Base-by-base conservation (phyloP, 805 yeast genomes). In the Candida piceae region DNA sequence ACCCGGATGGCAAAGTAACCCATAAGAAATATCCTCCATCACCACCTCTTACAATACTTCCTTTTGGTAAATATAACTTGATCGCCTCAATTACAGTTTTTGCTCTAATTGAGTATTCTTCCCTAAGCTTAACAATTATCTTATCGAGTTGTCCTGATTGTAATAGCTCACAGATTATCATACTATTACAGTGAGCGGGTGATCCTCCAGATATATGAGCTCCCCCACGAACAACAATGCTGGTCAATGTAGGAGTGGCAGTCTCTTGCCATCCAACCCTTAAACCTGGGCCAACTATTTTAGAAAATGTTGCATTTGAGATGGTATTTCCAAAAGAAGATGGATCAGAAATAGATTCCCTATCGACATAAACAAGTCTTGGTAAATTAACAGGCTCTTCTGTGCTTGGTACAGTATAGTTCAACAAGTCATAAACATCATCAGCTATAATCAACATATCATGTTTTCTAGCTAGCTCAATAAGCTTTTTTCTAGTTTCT, bases 21-120 rank as follows among this genome's bases (percentile, higher is more conserved):
- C 95, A 86, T 10, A 78, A 49, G 50, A 86, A 86, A 58, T 84
- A 86, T 0, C 96, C 96, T n/a, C 96, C 96, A n/a, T 72, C 63
- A 18, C 87, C 86, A 3, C 86, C 85, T 13, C 53, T 58, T 3
- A 74, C 62, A 13, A 39, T 53, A 1, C 89, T 78, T 2, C 73
- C 73, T 16, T 46, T 30, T 0, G 93, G 90, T 37, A 85, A 57
- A 45, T 69, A 60, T 32, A 62, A 48, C 5, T 51, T 45, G 21
- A 81, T 54, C 1, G 74, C 57, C 0, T 52, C 44, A 12, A 53
- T 49, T 38, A 80, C 48, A 1, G 55, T 62, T 2, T 44, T 34
- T 0, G 78, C 67, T 35, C 95, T 64, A 21, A 64, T 59, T 0
- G 64, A 52, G 49, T 76, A 85, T 0, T 53, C 67, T 6, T 38